Evolutionary conservation across 139 green algal genomes (phyloP), one percentile per base, ranked within the genome.

Genomic region (Monoraphidium neglectum): DNA sequence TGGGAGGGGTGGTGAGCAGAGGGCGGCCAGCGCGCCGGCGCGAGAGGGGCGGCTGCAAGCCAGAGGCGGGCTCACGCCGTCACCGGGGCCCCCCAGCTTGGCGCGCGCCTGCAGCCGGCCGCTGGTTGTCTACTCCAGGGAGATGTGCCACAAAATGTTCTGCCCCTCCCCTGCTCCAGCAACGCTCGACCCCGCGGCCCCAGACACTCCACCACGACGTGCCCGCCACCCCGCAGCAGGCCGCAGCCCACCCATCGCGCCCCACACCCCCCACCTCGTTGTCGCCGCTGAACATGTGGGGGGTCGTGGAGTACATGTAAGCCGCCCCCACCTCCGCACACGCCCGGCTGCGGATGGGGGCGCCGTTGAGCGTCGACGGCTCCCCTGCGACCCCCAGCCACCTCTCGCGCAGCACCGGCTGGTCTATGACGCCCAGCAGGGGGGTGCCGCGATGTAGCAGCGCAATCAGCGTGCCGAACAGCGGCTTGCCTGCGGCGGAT

Each of bases 381-480:
- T 72, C 74, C 4, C 95, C 95, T 4, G 64, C 51, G n/a, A 93
- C 87, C 4, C 95, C 96, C 46, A 99, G 43, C 96, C 96, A 99
- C 6, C 96, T 79, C 83, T 99, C 96, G 37, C 86, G 86, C 32
- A 74, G 82, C 60, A 98, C 90, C 4, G 96, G 94, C 82, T 99
- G 96, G 83, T 99, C 96, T 30, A 99, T 95, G 66, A 99, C 84
- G 46, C 96, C 96, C 26, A 99, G 79, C 12, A 98, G 79, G 3
- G 96, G 96, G 0, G 62, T 43, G n/a, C 96, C 96, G 49, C 93
- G 74, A 73, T 95, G 81, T 53, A 98, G 77, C 69, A 99, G 88
- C 0, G 94, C 85, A 30, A 99, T 94, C 12, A 99, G 87, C 1
- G 94, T 98, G 37, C 96, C 96, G 79, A 98, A 99, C 33, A 98